Evolutionary conservation across 495 filamentous ascomycete genomes (phyloP), one percentile per base, ranked within the genome.

Genomic region (Aspergillus saccharolyticus): DNA sequence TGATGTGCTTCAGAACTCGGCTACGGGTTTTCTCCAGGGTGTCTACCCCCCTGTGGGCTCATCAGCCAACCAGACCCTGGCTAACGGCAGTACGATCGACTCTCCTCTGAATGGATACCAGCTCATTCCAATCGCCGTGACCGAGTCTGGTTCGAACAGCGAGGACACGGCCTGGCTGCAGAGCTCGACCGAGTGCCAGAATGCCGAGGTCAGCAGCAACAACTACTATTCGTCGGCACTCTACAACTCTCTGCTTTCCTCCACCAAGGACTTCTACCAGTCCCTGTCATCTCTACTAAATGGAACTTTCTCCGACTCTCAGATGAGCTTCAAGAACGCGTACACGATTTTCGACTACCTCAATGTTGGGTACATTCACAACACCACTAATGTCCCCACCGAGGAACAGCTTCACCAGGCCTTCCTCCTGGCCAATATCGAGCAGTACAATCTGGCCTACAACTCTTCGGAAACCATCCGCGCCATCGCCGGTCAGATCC

Each of bases 311-410:
- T 65, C 63, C 30, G 63, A 72, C 17, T 70, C 63, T 39, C 62
- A 81, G 49, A 80, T 82, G 52, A 84, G 44, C 60, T 91, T 82
- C 76, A 84, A 85, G 67, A 89, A 90, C 64, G 88, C 85, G 21
- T 92, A 90, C 70, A 71, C 76, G 54, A 87, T 83, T 63, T 83
- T 72, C 65, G 80, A 83, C 63, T 74, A 79, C 54, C 64, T 83
- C 39, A 82, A 83, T 52, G 80, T 83, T 44, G 80, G 73, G 47
- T 59, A 28, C 14, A 83, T 83, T 54, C 79, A 83, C 67, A 83
- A 83, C 66, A 59, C 71, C 16, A 70, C 72, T 54, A 63, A 60
- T 20, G 54, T 65, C 2, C 70, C 76, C 1, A 54, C 66, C 25
- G 64, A 65, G 1, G 63, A 63, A 28, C 66, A 74, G 42, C 60